Evolutionary conservation across 2,329 filamentous ascomycete genomes (phyloP), one percentile per base, ranked within the genome.

Genomic region (Aureobasidium sp.): DNA sequence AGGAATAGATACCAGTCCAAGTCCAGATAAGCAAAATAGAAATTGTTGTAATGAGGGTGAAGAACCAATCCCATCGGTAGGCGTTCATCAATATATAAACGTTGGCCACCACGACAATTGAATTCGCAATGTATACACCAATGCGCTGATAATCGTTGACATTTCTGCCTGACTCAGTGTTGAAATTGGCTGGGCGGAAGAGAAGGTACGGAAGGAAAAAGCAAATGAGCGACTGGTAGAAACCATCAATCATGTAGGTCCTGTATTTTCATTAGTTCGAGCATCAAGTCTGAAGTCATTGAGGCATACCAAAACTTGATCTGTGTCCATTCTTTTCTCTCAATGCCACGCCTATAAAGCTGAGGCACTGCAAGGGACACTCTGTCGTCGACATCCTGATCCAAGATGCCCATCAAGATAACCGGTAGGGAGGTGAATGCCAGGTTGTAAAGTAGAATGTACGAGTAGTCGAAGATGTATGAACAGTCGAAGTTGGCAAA

Each of bases 41-140:
- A 74, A 97, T 83, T 27, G 77, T 76, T 57, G 95, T 88, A 65
- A 97, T 87, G 63, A 96, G 79, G 26, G 92, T 76, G 77, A 95
- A 95, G 70, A 99, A 80, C 93, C 93, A 99, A 74, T 99, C 94
- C 94, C 94, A 99, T 64, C 93, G 86, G 75, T 96, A 97, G 0
- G 90, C 95, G 76, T 99, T 99, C 78, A 97, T 86, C 66, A 99
- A 80, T 68, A 99, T 90, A 78, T 97, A 99, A 63, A 87, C 79
- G 75, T 99, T 99, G 79, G 96, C 95, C 44, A 90, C 87, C 67
- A 96, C 78, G 63, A 99, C 87, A 7, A 90, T 87, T 15, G 90
- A 89, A 62, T 90, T 90, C 3, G 87, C 91, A 68, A 97, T 85
- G 73, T 94, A 95, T 59, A 90, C 84, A 69, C 94, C 94, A 70